A percentile compares a stretch with the other conserved stretches of the same genome.
phyloP scores from a whole-genome alignment of 371 early-diverging fungal species.

The Syncephalastrum contaminatum region DNA sequence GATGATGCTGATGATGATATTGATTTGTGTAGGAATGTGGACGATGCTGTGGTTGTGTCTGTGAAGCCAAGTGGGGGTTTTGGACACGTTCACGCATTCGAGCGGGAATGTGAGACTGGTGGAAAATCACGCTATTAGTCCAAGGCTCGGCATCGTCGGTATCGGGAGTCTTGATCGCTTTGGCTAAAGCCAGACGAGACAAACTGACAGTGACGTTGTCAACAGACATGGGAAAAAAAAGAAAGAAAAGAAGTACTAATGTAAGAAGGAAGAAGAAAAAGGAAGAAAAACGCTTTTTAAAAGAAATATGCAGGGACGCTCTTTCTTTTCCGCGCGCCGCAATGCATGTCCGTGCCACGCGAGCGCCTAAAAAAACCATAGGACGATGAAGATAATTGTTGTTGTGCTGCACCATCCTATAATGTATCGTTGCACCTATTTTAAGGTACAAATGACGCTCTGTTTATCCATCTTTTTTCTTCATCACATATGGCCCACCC shows the following conservation, averaged over 20 bases:
- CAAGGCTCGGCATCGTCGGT: conserved; percentile 40
- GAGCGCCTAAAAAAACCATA: neutral
- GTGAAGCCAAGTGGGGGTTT: conserved; percentile 17
- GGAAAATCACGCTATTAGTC: conserved; percentile 47
- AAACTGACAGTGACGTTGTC: conserved; percentile 46
- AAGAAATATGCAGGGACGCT: neutral
- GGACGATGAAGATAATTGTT: no score
- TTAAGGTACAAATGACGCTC: no score
- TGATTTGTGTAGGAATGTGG: neutral
- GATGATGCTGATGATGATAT: neutral
- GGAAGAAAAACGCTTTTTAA: conserved; percentile 3
- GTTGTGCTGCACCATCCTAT: no score
- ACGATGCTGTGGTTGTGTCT: conserved; percentile 2
- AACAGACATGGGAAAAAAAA: conserved; percentile 23
- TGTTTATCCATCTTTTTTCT: no score
- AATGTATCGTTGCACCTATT: no score
- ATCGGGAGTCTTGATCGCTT: conserved; percentile 51
- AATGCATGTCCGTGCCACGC: no score
- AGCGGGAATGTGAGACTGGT: conserved; percentile 42
- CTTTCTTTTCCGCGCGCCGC: no score
- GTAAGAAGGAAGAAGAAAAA: conserved; percentile 11
- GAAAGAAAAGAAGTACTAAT: conserved; percentile 1
- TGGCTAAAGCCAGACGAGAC: conserved; percentile 47
- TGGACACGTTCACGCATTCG: conserved; percentile 31
- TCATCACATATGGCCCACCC: no score